These are phyloP conservation scores for Blastocystis sp. DNA, from an alignment of 352 stramenopile species.

Conservation along the genomic window DNA sequence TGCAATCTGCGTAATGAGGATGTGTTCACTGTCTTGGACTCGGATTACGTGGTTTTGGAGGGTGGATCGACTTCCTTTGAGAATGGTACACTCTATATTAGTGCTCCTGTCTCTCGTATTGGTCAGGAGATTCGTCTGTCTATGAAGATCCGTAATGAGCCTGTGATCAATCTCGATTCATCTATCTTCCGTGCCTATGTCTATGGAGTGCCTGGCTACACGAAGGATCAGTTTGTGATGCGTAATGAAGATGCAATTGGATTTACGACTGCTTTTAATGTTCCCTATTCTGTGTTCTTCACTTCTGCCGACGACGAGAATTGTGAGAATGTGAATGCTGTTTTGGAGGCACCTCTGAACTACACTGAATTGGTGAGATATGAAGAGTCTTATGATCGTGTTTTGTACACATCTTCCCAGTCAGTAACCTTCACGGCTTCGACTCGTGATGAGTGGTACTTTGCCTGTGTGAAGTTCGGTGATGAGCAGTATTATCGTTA, in stretches of 20 bases:
- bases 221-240: constrained; percentile 46
- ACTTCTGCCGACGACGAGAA: constrained; percentile 25
- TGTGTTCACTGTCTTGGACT: constrained; percentile 31
- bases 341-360: neutral
- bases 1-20: constrained; percentile 39
- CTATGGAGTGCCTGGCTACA: neutral
- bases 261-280: constrained; percentile 50
- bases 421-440: constrained; percentile 1
- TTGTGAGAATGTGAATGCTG: neutral
- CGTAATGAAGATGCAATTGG: neutral
- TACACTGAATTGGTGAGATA: constrained; percentile 22
- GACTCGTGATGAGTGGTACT: constrained; percentile 24
- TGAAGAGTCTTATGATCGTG: constrained; percentile 41
- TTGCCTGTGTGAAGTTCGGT: constrained; percentile 52
- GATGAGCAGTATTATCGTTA: constrained; percentile 53
- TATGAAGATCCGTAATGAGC: constrained; percentile 52
- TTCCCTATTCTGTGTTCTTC: constrained; percentile 58
- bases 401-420: constrained; percentile 1
- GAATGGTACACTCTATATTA: constrained; percentile 5
- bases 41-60: constrained; percentile 12
- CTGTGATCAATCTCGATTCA: constrained; percentile 42
- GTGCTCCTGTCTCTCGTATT: neutral
- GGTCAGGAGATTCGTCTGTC: constrained; percentile 47
- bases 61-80: neutral
- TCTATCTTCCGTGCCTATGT: constrained; percentile 37